Evolutionary conservation across 2,329 filamentous ascomycete species (phyloP).

Genomic region (Chaetomiaceae sp.): DNA sequence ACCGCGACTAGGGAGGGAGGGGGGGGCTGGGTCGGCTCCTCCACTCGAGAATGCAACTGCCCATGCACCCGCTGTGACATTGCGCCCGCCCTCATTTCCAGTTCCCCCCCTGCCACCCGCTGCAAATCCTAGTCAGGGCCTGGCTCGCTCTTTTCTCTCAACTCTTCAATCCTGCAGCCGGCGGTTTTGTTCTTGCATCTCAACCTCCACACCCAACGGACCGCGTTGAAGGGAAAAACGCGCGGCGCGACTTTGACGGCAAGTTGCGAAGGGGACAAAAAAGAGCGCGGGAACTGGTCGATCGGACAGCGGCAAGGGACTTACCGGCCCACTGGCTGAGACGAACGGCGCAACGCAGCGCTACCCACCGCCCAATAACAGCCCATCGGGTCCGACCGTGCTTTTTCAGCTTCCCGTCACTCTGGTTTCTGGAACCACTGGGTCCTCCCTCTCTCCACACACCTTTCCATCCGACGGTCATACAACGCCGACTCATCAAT

Average conservation of each 20-base stretch:
- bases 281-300: neutral
- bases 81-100: constrained; percentile 26
- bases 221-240: constrained; percentile 3
- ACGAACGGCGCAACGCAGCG: constrained; percentile 22
- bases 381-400: constrained; percentile 22
- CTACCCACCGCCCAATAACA: constrained; percentile 24
- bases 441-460: constrained; percentile 9
- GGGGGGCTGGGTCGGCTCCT: neutral
- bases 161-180: neutral
- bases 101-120: constrained; percentile 12
- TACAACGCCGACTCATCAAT: neutral
- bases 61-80: constrained; percentile 24
- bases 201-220: neutral
- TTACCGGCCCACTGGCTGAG: constrained; percentile 20
- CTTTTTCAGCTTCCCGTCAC: constrained; percentile 24
- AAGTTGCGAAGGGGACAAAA: neutral
- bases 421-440: constrained; percentile 28
- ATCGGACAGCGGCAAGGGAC: constrained; percentile 16
- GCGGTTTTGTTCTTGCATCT: neutral
- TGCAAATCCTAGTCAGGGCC: constrained; percentile 1
- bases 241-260: constrained; percentile 5
- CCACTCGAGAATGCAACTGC: constrained; percentile 22
- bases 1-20: constrained; percentile 1
- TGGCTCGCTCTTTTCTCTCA: constrained; percentile 5
- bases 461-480: neutral